phyloP scores from a whole-genome alignment of 1,284 basidiomycete species.

The Marasmius sp. region DNA sequence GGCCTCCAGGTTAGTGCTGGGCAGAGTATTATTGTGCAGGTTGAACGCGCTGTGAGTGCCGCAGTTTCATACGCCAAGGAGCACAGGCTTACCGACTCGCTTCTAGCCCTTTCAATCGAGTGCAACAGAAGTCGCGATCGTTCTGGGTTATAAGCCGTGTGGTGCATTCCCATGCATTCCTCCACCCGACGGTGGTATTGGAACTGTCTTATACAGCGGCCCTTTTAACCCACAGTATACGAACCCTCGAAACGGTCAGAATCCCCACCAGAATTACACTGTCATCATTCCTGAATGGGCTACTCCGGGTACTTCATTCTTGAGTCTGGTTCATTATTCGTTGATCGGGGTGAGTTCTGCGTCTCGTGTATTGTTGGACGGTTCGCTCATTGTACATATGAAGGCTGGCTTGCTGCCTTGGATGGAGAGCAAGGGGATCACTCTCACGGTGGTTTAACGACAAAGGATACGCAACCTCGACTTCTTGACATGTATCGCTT shows the following conservation, averaged over 20 bases:
- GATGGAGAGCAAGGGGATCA: background rate
- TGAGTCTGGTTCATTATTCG: conserved; percentile 3
- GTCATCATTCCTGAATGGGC: background rate
- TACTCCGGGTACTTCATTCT: background rate
- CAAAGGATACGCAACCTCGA: too few relatives aligned
- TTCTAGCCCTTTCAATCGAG: background rate
- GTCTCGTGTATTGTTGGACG: background rate
- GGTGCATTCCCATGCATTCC: background rate
- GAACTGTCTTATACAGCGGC: conserved; percentile 3
- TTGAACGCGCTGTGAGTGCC: background rate
- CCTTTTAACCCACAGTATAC: background rate
- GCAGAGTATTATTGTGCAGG: background rate
- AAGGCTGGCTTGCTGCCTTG: background rate
- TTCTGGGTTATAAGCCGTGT: background rate
- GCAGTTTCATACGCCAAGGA: background rate
- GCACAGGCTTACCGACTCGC: background rate
- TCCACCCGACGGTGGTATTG: background rate
- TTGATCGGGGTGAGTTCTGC: conserved; percentile 7
- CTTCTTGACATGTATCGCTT: too few relatives aligned
- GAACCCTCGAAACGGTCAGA: background rate
- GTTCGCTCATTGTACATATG: background rate
- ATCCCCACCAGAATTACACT: conserved; percentile 6
- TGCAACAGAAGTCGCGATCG: background rate
- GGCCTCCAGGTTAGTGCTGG: background rate
- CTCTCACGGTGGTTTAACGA: background rate